phyloP scores from a whole-genome alignment of 2,329 filamentous ascomycete genomes.

The Macrophomina phaseolina region DNA sequence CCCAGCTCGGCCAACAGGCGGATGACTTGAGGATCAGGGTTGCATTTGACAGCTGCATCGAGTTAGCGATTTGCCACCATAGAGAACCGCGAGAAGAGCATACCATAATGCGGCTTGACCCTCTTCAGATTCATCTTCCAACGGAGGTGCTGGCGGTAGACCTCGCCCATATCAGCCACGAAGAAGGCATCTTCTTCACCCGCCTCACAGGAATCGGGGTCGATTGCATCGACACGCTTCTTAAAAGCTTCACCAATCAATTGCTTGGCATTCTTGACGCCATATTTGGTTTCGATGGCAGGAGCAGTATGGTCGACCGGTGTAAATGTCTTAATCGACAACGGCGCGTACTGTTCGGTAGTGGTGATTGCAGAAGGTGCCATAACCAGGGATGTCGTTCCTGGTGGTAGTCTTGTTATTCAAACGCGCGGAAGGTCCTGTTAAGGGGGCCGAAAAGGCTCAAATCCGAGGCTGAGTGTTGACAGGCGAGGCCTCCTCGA shows the following conservation, averaged over 20 bases:
- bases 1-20: conserved; percentile 86
- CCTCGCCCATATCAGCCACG: conserved; percentile 95
- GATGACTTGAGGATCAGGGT: conserved; percentile 89
- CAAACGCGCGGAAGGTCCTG: conserved; percentile 48
- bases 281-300: conserved; percentile 46
- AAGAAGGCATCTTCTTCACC: conserved; percentile 98
- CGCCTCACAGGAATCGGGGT: conserved; percentile 85
- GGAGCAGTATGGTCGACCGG: conserved; percentile 22
- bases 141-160: conserved; percentile 97
- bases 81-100: conserved; percentile 39
- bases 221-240: conserved; percentile 80
- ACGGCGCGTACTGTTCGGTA: conserved; percentile 46
- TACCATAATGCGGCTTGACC: conserved; percentile 96
- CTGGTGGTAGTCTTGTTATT: conserved; percentile 31
- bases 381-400: conserved; percentile 63
- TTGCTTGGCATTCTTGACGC: conserved; percentile 68
- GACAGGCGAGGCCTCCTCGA: conserved; percentile 94
- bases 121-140: conserved; percentile 95
- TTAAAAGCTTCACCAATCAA: conserved; percentile 87
- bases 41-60: conserved; percentile 89
- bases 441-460: conserved; percentile 97
- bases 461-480: conserved; percentile 80
- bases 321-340: conserved; percentile 43
- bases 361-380: conserved; percentile 70
- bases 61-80: conserved; percentile 34